Percentiles rank a stretch among this genome's conserved stretches.
phyloP scores from a whole-genome alignment of 192 early-diverging fungal genomes.

The Globomyces pollinis-pini region DNA sequence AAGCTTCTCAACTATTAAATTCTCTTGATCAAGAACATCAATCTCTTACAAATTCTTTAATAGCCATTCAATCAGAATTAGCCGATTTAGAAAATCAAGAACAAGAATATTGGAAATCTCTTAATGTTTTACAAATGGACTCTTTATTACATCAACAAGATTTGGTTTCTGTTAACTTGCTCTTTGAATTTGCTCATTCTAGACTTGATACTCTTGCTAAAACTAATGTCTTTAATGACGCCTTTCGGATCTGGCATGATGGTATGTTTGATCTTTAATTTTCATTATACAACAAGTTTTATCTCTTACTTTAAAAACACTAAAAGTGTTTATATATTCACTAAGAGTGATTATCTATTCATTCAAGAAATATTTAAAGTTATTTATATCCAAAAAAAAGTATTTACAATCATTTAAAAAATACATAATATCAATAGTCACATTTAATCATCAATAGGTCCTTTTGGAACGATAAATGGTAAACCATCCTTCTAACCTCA shows the following conservation, averaged over 20 bases:
- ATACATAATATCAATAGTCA: too few relatives aligned
- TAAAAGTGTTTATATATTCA: too few relatives aligned
- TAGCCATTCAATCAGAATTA: not conserved
- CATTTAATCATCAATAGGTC: too few relatives aligned
- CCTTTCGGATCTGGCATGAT: slow-evolving; percentile 79
- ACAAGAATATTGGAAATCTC: slow-evolving; percentile 32
- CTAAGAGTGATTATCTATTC: too few relatives aligned
- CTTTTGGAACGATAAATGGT: slow-evolving; percentile 93
- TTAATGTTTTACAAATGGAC: slow-evolving; percentile 62
- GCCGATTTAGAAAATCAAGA: slow-evolving; percentile 11
- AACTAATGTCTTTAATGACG: slow-evolving; percentile 93
- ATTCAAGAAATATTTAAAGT: too few relatives aligned
- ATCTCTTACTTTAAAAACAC: too few relatives aligned
- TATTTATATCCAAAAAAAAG: too few relatives aligned
- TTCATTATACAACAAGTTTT: too few relatives aligned
- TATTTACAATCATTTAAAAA: too few relatives aligned
- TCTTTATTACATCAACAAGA: slow-evolving; percentile 63
- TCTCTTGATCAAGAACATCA: slow-evolving; percentile 5
- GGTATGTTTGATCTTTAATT: too few relatives aligned
- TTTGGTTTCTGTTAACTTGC: slow-evolving; percentile 69
- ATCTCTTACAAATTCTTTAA: not conserved
- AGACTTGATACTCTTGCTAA: slow-evolving; percentile 79
- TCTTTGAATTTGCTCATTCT: slow-evolving; percentile 64
- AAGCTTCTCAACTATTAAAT: not conserved
- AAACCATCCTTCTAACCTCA: too few relatives aligned